Evolutionary conservation across 2,329 filamentous ascomycete genomes (phyloP).

Genomic region (Aureobasidium sp.): DNA sequence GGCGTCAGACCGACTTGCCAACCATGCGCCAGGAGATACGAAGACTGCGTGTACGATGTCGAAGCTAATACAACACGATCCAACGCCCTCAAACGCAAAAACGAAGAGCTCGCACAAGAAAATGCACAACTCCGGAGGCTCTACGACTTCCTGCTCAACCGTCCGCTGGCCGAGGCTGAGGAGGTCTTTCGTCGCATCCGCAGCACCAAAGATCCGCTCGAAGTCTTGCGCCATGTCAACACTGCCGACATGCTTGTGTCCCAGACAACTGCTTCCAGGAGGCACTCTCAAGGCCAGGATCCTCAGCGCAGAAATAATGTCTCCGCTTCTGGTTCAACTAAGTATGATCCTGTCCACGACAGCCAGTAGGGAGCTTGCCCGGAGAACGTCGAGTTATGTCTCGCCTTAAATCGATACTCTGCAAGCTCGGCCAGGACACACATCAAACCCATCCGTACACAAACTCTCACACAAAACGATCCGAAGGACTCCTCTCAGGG

Average conservation of each 20-base stretch:
- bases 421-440: no score
- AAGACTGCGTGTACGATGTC: slow-evolving; percentile 15
- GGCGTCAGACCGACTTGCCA: slow-evolving; percentile 1
- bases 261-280: neutral
- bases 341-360: slow-evolving; percentile 2
- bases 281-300: neutral
- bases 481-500: neutral
- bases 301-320: neutral
- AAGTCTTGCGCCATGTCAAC: neutral
- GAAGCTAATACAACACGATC: slow-evolving; percentile 15
- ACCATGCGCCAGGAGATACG: neutral
- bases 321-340: neutral
- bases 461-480: no score
- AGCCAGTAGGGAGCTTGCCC: neutral
- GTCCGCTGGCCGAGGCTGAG: neutral
- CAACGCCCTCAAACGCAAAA: slow-evolving; percentile 16
- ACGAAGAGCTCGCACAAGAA: slow-evolving; percentile 14
- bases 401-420: no score
- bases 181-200: slow-evolving; percentile 10
- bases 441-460: no score
- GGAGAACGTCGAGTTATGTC: no score
- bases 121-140: slow-evolving; percentile 10
- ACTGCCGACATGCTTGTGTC: slow-evolving; percentile 3
- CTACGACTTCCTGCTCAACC: slow-evolving; percentile 1
- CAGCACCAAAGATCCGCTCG: slow-evolving; percentile 1